Conservation (phyloP, 2,329 filamentous ascomycete species). For the Metarhizium rileyi region DNA sequence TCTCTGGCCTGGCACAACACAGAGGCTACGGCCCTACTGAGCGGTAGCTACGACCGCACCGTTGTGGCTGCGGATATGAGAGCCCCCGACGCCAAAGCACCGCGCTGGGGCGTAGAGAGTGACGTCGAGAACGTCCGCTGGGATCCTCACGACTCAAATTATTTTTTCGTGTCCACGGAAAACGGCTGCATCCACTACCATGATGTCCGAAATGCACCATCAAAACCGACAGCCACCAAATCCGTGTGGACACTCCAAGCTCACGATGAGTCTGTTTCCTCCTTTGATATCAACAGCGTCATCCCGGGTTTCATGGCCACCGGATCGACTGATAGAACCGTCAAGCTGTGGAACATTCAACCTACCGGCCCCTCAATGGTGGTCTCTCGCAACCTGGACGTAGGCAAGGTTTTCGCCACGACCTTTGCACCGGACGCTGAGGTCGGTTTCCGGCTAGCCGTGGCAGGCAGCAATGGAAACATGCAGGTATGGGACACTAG, state of each 20-base stretch:
- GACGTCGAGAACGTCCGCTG: conserved; percentile 89
- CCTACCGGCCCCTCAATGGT: conserved; percentile 78
- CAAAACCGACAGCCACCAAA: conserved; percentile 65
- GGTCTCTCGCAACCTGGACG: conserved; percentile 80
- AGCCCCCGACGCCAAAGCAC: conserved; percentile 70
- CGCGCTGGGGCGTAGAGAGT: conserved; percentile 87
- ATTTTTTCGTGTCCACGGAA: conserved; percentile 93
- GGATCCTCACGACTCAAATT: conserved; percentile 88
- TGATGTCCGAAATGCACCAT: conserved; percentile 68
- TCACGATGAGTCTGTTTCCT: conserved; percentile 83
- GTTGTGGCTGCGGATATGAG: conserved; percentile 95
- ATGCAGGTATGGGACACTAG: conserved; percentile 95
- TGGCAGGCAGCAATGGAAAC: conserved; percentile 87
- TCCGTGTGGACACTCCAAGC: conserved; percentile 92
- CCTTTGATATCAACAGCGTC: conserved; percentile 82
- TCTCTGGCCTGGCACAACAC: conserved; percentile 85
- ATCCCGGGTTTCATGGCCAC: conserved; percentile 92
- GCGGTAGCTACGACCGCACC: conserved; percentile 90
- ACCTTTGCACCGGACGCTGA: conserved; percentile 83
- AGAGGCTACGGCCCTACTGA: conserved; percentile 81
- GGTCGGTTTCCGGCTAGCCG: conserved; percentile 83
- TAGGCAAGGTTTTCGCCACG: conserved; percentile 90
- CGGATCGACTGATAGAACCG: conserved; percentile 85
- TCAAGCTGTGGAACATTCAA: conserved; percentile 94
- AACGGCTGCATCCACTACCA: conserved; percentile 86